Evolutionary conservation across 192 early-diverging fungal species (phyloP).

Genomic region (Tieghemiomyces parasiticus): DNA sequence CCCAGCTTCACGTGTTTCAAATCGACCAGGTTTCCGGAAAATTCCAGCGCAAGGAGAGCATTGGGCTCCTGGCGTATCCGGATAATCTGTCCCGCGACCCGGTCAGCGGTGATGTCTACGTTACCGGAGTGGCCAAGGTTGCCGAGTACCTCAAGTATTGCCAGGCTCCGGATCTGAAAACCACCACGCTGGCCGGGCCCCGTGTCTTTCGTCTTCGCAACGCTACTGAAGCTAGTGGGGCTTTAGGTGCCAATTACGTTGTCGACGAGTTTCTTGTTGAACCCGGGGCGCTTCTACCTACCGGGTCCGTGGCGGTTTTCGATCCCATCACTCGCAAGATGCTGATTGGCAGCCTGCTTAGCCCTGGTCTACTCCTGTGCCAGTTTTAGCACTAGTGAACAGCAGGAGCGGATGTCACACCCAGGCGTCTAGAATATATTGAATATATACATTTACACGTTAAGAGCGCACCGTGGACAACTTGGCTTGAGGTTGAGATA

Average conservation of each 20-base stretch:
- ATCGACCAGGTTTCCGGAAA: conserved; percentile 6
- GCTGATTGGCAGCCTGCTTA: background rate
- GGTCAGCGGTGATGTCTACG: conserved; percentile 23
- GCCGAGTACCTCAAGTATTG: conserved; percentile 18
- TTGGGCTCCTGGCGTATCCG: conserved; percentile 19
- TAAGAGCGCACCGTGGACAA: too few relatives aligned
- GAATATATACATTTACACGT: too few relatives aligned
- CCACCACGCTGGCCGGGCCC: conserved; percentile 18
- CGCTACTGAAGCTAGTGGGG: background rate
- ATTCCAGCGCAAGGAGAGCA: conserved; percentile 13
- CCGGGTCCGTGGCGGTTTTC: background rate
- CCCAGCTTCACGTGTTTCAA: conserved; percentile 20
- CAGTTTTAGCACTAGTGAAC: conserved; percentile 7
- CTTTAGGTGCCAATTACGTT: background rate
- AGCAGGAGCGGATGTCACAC: background rate
- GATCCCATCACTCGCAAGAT: background rate
- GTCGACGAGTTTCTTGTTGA: background rate
- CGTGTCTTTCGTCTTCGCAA: conserved; percentile 14
- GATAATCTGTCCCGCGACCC: conserved; percentile 20
- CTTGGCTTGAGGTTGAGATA: too few relatives aligned
- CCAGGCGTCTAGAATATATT: too few relatives aligned
- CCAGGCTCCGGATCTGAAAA: conserved; percentile 18
- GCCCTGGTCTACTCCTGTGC: background rate
- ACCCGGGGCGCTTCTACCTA: background rate
- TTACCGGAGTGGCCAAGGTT: conserved; percentile 18